Evolutionary conservation across 192 early-diverging fungal species (phyloP), one percentile per base, ranked within the genome.

Genomic region (Cladochytrium replicatum): DNA sequence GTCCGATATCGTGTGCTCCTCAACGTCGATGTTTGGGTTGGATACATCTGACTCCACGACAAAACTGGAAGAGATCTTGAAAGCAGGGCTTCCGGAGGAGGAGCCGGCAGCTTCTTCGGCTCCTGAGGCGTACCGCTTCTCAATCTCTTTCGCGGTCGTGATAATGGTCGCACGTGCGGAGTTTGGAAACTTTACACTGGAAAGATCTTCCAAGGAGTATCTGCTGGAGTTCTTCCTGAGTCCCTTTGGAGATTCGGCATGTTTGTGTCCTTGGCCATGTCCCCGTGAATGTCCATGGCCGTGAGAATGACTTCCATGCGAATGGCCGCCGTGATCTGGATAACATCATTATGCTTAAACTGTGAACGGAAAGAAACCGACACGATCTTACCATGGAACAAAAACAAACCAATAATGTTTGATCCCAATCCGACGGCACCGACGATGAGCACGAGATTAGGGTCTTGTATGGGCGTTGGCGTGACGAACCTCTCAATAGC

Each of bases 401-500:
- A 55, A 17, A 85, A 57, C 41, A 93, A 61, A 0, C 90, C 90
- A 32, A 92, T 32, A 23, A 91, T 47, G 65, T 96, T 96, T 39
- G 82, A 69, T 3, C 52, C 43, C 21, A 96, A 68, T 4, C 92
- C 92, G 34, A 81, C 76, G 38, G 74, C 55, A 4, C 89, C 92
- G 9, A 88, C 84, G 26, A 81, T 72, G 34, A 91, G 64, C 3
- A 96, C 86, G 49, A 84, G 53, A 27, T 70, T 57, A 6, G 90
- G 88, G 42, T 78, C 70, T 6, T 71, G 68, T 23, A 96, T 77
- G 32, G 71, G 81, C 52, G 7, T 2, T 7, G 29, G 8, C 6
- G 26, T 27, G 22, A 0, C 2, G 48, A 89, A 89, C 6, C 92
- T 75, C 59, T 96, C 72, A 21, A 93, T 77, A 4, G 86, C 85